Evolutionary conservation across 148 eudicot species (phyloP).

Genomic region (Rhododendron henanense): DNA sequence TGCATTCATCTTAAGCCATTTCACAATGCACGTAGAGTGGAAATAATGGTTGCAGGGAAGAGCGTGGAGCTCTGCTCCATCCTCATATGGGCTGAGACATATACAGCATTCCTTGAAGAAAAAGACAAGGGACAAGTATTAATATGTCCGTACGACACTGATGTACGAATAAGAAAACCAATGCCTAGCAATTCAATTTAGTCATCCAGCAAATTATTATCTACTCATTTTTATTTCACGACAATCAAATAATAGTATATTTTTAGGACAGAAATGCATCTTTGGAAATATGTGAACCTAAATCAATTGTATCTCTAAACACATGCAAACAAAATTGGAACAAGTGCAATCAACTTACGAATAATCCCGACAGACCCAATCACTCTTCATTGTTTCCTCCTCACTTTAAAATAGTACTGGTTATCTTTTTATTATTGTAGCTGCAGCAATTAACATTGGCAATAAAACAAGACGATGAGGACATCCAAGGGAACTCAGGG

Average conservation of each 20-base stretch:
- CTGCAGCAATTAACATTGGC: background rate
- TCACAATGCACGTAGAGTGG: conserved; percentile 75
- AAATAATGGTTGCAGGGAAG: conserved; percentile 93
- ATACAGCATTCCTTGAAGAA: conserved; percentile 79
- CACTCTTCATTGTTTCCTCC: background rate
- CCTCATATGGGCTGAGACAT: conserved; percentile 77
- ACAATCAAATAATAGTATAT: background rate
- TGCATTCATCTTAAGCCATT: conserved; percentile 97
- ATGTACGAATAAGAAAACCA: background rate
- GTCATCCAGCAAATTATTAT: background rate
- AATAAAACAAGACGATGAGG: background rate
- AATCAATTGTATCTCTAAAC: background rate
- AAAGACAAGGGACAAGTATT: background rate
- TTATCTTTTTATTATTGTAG: background rate
- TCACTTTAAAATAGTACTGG: too few relatives aligned
- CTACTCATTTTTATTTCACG: background rate
- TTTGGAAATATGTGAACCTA: background rate
- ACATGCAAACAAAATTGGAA: background rate
- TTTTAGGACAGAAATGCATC: background rate
- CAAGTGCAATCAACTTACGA: background rate
- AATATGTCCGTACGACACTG: background rate
- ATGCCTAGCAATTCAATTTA: background rate
- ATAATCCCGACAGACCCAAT: background rate
- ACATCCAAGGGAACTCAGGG: background rate
- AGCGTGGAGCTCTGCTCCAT: conserved; percentile 73